Conservation (phyloP, 208 protist genomes). For the Acanthamoeba lenticulata region DNA sequence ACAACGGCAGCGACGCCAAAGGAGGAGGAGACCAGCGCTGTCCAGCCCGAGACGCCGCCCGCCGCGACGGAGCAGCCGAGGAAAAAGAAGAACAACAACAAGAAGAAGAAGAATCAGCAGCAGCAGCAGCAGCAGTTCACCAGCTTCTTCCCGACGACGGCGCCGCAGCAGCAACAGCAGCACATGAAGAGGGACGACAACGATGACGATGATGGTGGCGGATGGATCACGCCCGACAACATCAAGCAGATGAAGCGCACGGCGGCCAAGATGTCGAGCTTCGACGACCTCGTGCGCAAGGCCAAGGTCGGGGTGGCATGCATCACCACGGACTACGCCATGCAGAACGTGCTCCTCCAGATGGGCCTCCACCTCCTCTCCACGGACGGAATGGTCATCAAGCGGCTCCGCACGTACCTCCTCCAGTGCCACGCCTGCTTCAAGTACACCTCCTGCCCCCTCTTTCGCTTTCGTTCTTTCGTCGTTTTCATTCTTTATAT, state of each 20-base stretch:
- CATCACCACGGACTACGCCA: conserved; percentile 72
- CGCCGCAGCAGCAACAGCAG: neutral
- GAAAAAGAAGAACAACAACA: neutral
- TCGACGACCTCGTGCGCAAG: neutral
- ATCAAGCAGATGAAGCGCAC: conserved; percentile 32
- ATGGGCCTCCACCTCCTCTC: conserved; percentile 68
- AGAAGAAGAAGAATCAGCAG: neutral
- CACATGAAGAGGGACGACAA: neutral
- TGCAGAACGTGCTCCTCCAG: conserved; percentile 75
- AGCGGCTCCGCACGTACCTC: conserved; percentile 58
- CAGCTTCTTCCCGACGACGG: too few species aligned
- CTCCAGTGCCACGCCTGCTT: conserved; percentile 75
- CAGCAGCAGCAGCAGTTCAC: neutral
- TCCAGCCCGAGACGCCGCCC: neutral
- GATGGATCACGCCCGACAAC: conserved; percentile 76
- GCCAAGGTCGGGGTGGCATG: conserved; percentile 45
- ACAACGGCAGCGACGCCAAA: too few species aligned
- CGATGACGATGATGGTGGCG: conserved; percentile 58
- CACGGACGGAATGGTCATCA: conserved; percentile 70
- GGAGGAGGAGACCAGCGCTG: neutral
- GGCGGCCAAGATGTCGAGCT: neutral
- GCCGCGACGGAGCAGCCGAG: neutral
- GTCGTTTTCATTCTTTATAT: neutral
- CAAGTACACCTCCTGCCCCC: neutral
- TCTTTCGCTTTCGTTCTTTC: neutral